Evolutionary conservation across 768 basidiomycete species (phyloP).

Genomic region (Nevesoporus exiguus): DNA sequence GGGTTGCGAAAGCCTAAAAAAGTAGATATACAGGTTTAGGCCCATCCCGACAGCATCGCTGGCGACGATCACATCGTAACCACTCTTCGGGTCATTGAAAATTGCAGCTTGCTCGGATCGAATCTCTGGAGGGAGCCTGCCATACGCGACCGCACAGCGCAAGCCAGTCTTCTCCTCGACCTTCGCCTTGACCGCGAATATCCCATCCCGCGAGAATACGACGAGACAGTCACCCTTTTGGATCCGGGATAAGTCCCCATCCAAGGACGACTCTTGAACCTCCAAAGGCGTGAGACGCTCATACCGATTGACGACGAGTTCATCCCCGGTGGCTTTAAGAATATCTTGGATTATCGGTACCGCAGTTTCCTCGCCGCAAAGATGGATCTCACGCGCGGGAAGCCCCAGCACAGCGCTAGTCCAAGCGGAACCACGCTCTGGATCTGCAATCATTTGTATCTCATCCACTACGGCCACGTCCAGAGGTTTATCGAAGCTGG

Average conservation of each 20-base stretch:
- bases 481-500: constrained; percentile 37
- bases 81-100: constrained; percentile 84
- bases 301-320: constrained; percentile 76
- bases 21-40: constrained; percentile 75
- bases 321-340: constrained; percentile 76
- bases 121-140: constrained; percentile 86
- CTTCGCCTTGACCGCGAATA: constrained; percentile 71
- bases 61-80: constrained; percentile 85
- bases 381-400: constrained; percentile 78
- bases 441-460: constrained; percentile 91
- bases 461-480: constrained; percentile 96
- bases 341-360: constrained; percentile 73
- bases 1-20: not conserved
- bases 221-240: constrained; percentile 88
- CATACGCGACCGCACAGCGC: constrained; percentile 90
- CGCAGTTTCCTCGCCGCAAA: constrained; percentile 94
- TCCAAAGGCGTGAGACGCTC: constrained; percentile 82
- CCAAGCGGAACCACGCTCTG: constrained; percentile 79
- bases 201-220: constrained; percentile 70
- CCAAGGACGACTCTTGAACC: constrained; percentile 62
- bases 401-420: constrained; percentile 74
- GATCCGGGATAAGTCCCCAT: constrained; percentile 57
- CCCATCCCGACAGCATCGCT: constrained; percentile 98
- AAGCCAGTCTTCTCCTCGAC: constrained; percentile 73
- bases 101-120: constrained; percentile 87